Evolutionary conservation across 176 grass and related monocot species (phyloP).

Genomic region (Panicum miliaceum): DNA sequence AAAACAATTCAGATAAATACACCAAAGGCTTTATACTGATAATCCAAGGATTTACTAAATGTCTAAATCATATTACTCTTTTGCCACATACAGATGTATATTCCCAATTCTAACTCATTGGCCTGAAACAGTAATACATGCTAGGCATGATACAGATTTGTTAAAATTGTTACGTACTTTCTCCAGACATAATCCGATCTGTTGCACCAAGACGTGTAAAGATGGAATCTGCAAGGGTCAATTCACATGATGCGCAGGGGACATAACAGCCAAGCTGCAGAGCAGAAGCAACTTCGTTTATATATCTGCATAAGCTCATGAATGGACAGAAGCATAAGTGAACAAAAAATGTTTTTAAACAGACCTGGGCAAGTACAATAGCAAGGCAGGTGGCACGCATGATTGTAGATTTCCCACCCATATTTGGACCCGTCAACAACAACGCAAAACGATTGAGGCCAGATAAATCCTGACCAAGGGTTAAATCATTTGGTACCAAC

Average conservation of each 20-base stretch:
- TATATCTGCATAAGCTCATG: conserved; percentile 8
- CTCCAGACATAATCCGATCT: conserved; percentile 93
- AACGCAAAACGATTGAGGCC: conserved; percentile 65
- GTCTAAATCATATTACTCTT: not conserved
- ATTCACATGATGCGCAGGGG: conserved; percentile 72
- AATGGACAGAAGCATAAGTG: conserved; percentile 21
- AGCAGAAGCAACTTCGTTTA: conserved; percentile 35
- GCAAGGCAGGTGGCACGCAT: conserved; percentile 92
- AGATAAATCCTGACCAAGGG: conserved; percentile 63
- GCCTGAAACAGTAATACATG: conserved; percentile 21
- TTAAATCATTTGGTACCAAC: conserved; percentile 83
- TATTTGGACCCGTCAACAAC: conserved; percentile 97
- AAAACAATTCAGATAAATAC: not conserved
- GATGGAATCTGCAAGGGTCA: conserved; percentile 79
- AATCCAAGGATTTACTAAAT: conserved; percentile 17
- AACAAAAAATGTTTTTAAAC: conserved; percentile 27
- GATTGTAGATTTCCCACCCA: conserved; percentile 95
- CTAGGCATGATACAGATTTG: conserved; percentile 8
- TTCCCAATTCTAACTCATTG: conserved; percentile 12
- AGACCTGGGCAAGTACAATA: conserved; percentile 84
- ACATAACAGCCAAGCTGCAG: conserved; percentile 93
- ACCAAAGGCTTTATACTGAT: not conserved
- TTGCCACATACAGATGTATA: not conserved
- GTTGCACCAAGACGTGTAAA: conserved; percentile 94
- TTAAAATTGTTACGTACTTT: conserved; percentile 64